Evolutionary conservation across 495 filamentous ascomycete genomes (phyloP), one percentile per base, ranked within the genome.

Genomic region (Penicillium psychrofluorescens): DNA sequence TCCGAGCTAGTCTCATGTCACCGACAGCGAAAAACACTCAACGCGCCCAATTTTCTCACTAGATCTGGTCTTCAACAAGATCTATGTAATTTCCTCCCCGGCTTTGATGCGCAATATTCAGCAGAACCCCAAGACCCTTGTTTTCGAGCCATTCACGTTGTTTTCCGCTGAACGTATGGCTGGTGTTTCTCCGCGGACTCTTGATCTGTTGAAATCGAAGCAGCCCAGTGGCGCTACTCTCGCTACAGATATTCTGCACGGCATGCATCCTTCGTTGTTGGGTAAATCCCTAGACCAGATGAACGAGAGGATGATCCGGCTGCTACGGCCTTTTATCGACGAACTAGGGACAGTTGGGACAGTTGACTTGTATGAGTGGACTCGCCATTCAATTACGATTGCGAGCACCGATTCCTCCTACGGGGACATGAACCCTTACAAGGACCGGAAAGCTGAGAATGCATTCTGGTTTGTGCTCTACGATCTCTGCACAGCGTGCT

Each of bases 331-430:
- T 0, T 44, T 49, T 12, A 38, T 66, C 4, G 51, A 61, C 15
- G 44, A 54, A 27, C 27, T 68, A 27, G 37, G 22, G 5, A 13
- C 44, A 0, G 15, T 14, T 0, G 11, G 32, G 5, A 30, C 36
- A 7, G 9, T 65, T 8, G 59, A 65, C 41, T 38, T 67, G 5
- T 60, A 55, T 43, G 44, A 32, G 12, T 80, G 73, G 72, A 54
- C 70, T 35, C 55, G 50, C 3, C 55, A 67, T 36, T 54, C 61
- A n/a, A 64, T 75, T 8, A 75, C 68, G 1, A 48, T 56, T 22
- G 74, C 75, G 3, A 75, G 68, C n/a, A 76, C 72, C 0, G 54
- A 67, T 11, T 52, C 71, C 6, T 59, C 67, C 0, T 80, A 78
- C 48, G 75, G 77, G 0, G 66, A 65, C 1, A 34, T 61, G 45